Evolutionary conservation across 2,329 filamentous ascomycete species (phyloP), one percentile per base, ranked within the genome.

Genomic region (Sporothrix brunneoviolacea): DNA sequence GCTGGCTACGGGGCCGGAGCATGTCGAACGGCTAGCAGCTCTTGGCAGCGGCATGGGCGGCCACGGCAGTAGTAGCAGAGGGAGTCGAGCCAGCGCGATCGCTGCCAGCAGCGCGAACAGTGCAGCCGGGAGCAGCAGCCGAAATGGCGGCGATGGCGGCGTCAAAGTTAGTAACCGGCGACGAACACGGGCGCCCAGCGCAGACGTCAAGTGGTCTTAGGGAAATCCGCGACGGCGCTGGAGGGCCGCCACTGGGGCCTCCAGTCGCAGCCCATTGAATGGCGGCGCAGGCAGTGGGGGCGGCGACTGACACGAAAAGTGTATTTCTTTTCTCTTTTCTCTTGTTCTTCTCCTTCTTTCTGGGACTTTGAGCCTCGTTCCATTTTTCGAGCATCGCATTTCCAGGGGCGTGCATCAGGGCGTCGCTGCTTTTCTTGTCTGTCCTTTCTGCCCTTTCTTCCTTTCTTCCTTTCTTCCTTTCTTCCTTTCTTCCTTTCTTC

Each of bases 191-290:
- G 53, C 53, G 35, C 56, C 56, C 9, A 55, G 52, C 36, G 39
- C 50, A 8, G 56, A 58, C 35, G 48, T 55, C 36, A 55, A 57
- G 53, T 58, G 56, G 56, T 50, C 53, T 8, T 57, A 57, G 55
- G 53, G 44, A 13, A 21, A 32, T 22, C 30, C 30, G n/a, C 44
- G 50, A 21, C 50, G 38, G 13, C 42, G 48, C 24, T 48, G 48
- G 28, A 18, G 40, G 8, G 10, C 32, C 15, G 16, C 19, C n/a
- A 32, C 15, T 8, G 18, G 8, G 15, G 28, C 10, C 3, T 9
- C 12, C 13, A 13, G 15, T 6, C 4, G 18, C 3, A 35, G 30
- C 19, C 24, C 30, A 15, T 21, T 36, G 30, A 13, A 36, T n/a
- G n/a, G n/a, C n/a, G n/a, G n/a, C n/a, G n/a, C n/a, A n/a, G n/a